Conservation (phyloP, 495 filamentous ascomycete genomes). For the Penicillium verhagenii region DNA sequence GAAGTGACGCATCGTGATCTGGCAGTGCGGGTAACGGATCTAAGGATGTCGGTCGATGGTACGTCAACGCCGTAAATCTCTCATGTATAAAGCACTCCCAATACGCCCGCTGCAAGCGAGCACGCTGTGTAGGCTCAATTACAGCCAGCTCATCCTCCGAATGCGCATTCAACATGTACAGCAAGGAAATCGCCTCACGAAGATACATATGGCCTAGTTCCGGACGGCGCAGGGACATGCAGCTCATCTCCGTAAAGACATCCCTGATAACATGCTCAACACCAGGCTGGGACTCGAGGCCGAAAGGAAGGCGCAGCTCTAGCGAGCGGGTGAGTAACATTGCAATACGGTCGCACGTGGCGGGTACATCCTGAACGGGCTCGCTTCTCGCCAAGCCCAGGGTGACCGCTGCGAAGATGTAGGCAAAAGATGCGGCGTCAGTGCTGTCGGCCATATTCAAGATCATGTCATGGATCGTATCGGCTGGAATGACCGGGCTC, state of each 20-base stretch:
- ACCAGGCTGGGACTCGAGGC: constrained; percentile 17
- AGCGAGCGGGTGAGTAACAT: constrained; percentile 23
- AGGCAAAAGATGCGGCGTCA: constrained; percentile 24
- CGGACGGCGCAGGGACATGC: constrained; percentile 22
- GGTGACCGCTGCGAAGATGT: constrained; percentile 30
- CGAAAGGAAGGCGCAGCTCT: constrained; percentile 21
- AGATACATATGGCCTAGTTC: constrained; percentile 33
- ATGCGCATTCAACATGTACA: constrained; percentile 26
- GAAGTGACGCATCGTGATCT: constrained; percentile 23
- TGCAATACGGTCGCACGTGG: constrained; percentile 10
- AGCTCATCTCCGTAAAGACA: constrained; percentile 29
- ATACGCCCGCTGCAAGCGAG: constrained; percentile 29
- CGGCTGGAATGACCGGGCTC: constrained; percentile 26
- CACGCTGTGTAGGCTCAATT: constrained; percentile 19
- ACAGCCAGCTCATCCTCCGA: constrained; percentile 13
- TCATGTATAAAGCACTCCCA: constrained; percentile 37
- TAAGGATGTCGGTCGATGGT: constrained; percentile 23
- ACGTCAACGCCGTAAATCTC: constrained; percentile 29
- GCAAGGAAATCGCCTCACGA: constrained; percentile 28
- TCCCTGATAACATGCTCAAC: constrained; percentile 19
- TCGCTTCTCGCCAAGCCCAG: constrained; percentile 22
- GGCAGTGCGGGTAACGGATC: constrained; percentile 16
- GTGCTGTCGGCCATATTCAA: constrained; percentile 16
- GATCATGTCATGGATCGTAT: constrained; percentile 21
- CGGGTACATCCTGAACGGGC: constrained; percentile 8